phyloP scores from a whole-genome alignment of 768 basidiomycete genomes.

The Cyclocybe cylindracea region DNA sequence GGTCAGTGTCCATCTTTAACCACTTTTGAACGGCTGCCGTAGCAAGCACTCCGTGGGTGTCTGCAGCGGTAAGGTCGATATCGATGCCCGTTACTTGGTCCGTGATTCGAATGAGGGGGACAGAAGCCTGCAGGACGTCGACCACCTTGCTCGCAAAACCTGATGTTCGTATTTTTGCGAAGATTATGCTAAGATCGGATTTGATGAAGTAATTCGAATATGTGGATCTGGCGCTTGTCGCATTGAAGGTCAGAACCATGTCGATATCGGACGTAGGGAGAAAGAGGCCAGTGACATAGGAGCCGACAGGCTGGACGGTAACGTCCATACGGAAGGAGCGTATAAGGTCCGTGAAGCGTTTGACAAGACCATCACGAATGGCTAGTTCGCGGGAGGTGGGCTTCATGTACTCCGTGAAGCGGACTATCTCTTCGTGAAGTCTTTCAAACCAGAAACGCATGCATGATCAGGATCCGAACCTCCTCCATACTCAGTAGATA shows the following conservation, averaged over 20 bases:
- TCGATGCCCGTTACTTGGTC: slow-evolving; percentile 24
- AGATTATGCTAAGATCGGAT: not conserved
- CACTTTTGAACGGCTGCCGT: slow-evolving; percentile 21
- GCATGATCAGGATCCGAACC: not conserved
- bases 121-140: slow-evolving; percentile 13
- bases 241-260: slow-evolving; percentile 18
- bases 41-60: slow-evolving; percentile 14
- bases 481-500: not conserved
- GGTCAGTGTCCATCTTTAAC: slow-evolving; percentile 12
- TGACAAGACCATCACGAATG: slow-evolving; percentile 17
- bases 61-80: slow-evolving; percentile 22
- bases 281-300: slow-evolving; percentile 23
- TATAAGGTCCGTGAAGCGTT: slow-evolving; percentile 21
- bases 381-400: slow-evolving; percentile 17
- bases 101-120: slow-evolving; percentile 23
- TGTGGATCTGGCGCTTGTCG: not conserved
- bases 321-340: slow-evolving; percentile 9
- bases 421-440: slow-evolving; percentile 19
- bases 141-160: slow-evolving; percentile 22
- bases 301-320: slow-evolving; percentile 20
- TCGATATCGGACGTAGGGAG: slow-evolving; percentile 28
- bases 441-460: not conserved
- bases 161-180: slow-evolving; percentile 6
- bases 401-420: slow-evolving; percentile 23
- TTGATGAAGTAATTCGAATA: not conserved